Evolutionary conservation across 208 protist genomes (phyloP).

Genomic region (Crithidia thermophila): DNA sequence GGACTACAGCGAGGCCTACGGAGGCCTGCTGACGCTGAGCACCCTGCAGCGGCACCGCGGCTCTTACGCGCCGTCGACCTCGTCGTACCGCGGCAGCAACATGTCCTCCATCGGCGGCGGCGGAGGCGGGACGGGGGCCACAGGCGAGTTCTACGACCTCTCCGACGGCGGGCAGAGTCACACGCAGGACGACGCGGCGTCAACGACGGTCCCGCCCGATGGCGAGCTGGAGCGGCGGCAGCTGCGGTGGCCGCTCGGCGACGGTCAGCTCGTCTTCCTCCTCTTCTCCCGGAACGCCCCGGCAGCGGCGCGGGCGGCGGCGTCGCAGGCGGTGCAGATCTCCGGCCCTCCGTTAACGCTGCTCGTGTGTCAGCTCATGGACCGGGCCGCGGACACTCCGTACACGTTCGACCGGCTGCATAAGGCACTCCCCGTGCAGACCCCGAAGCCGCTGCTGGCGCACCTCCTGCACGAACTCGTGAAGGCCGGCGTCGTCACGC

Average conservation of each 20-base stretch:
- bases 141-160: slow-evolving; percentile 15
- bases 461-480: slow-evolving; percentile 58
- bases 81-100: slow-evolving; percentile 30
- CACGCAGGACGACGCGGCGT: slow-evolving; percentile 14
- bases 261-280: slow-evolving; percentile 43
- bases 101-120: slow-evolving; percentile 22
- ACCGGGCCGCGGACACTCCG: slow-evolving; percentile 21
- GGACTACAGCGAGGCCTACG: slow-evolving; percentile 54
- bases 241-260: slow-evolving; percentile 40
- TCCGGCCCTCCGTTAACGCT: slow-evolving; percentile 52
- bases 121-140: slow-evolving; percentile 6
- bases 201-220: slow-evolving; percentile 16
- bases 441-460: slow-evolving; percentile 56
- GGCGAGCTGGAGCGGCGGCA: slow-evolving; percentile 28
- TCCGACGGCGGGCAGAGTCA: slow-evolving; percentile 30
- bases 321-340: slow-evolving; percentile 29
- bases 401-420: slow-evolving; percentile 53
- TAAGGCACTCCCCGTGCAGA: slow-evolving; percentile 38
- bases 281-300: slow-evolving; percentile 23
- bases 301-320: background rate
- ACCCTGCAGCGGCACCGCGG: slow-evolving; percentile 22
- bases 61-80: slow-evolving; percentile 23
- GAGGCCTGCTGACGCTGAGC: slow-evolving; percentile 42
- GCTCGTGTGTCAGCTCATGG: slow-evolving; percentile 60
- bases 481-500: slow-evolving; percentile 48